phyloP scores from a whole-genome alignment of 371 early-diverging fungal species.

The Saksenaea oblongispora region DNA sequence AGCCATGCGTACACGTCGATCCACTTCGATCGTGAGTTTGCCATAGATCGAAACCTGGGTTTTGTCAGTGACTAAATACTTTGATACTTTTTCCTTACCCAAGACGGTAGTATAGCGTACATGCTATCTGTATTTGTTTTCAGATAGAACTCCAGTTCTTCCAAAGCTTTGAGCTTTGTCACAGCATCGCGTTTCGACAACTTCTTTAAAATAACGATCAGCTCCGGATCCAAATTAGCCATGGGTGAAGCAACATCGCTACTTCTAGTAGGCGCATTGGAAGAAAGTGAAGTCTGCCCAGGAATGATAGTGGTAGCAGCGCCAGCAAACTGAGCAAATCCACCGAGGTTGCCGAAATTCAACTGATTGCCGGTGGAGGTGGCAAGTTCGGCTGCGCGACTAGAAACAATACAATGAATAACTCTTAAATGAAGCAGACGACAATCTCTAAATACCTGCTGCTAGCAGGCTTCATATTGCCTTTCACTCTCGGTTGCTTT shows the following conservation, averaged over 20 bases:
- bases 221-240: constrained; percentile 50
- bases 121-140: constrained; percentile 38
- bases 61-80: constrained; percentile 8
- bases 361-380: constrained; percentile 40
- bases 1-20: constrained; percentile 61
- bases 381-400: constrained; percentile 75
- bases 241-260: constrained; percentile 20
- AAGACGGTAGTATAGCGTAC: constrained; percentile 25
- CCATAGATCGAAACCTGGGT: constrained; percentile 50
- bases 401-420: constrained; percentile 15
- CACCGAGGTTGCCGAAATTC: constrained; percentile 58
- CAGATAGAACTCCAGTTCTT: constrained; percentile 61
- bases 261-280: constrained; percentile 12
- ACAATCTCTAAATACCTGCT: constrained; percentile 59
- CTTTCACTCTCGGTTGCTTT: constrained; percentile 62
- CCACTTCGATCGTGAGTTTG: constrained; percentile 63
- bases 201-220: constrained; percentile 63
- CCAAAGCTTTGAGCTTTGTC: constrained; percentile 72
- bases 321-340: constrained; percentile 65
- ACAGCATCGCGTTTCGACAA: constrained; percentile 65
- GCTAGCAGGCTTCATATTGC: constrained; percentile 70
- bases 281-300: constrained; percentile 26
- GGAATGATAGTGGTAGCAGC: constrained; percentile 13
- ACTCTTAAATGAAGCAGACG: not conserved
- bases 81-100: constrained; percentile 32